Conservation (phyloP, 768 basidiomycete species). For the Paxillus involutus region DNA sequence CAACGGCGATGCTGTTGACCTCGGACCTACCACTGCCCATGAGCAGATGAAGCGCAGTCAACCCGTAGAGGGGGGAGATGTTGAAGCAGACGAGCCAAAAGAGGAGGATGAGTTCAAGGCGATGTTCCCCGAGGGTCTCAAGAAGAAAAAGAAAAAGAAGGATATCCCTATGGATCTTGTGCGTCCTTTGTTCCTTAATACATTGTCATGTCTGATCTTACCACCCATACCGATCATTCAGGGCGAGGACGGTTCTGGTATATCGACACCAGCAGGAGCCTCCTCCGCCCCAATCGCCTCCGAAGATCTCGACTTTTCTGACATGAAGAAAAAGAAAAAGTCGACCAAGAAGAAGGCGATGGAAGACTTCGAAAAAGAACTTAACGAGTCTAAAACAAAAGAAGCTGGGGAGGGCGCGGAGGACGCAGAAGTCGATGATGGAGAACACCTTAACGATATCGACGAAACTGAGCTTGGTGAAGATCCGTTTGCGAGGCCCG, state of each 20-base stretch:
- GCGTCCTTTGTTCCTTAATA: constrained; percentile 25
- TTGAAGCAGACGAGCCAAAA: constrained; percentile 42
- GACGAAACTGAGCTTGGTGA: constrained; percentile 89
- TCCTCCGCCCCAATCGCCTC: constrained; percentile 44
- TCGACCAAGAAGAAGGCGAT: constrained; percentile 87
- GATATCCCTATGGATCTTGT: constrained; percentile 84
- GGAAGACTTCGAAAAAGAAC: constrained; percentile 93
- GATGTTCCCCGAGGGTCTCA: constrained; percentile 80
- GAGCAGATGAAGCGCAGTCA: constrained; percentile 64
- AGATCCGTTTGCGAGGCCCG: constrained; percentile 70
- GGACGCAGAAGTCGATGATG: constrained; percentile 57
- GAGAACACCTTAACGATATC: constrained; percentile 62
- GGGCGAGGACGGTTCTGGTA: constrained; percentile 64
- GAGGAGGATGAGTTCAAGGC: constrained; percentile 77
- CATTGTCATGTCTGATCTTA: not conserved
- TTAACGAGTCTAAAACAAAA: constrained; percentile 70
- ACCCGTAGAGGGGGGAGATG: constrained; percentile 36
- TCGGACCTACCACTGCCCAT: constrained; percentile 73
- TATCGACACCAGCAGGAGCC: constrained; percentile 52
- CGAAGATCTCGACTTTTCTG: constrained; percentile 91
- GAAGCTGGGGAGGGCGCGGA: constrained; percentile 59
- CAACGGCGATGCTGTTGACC: constrained; percentile 72
- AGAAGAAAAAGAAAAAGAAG: constrained; percentile 94
- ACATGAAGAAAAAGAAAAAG: constrained; percentile 97
- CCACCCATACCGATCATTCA: constrained; percentile 22